Evolutionary conservation across 2,329 filamentous ascomycete species (phyloP), one percentile per base, ranked within the genome.

Genomic region (Zymoseptoria crescenta): DNA sequence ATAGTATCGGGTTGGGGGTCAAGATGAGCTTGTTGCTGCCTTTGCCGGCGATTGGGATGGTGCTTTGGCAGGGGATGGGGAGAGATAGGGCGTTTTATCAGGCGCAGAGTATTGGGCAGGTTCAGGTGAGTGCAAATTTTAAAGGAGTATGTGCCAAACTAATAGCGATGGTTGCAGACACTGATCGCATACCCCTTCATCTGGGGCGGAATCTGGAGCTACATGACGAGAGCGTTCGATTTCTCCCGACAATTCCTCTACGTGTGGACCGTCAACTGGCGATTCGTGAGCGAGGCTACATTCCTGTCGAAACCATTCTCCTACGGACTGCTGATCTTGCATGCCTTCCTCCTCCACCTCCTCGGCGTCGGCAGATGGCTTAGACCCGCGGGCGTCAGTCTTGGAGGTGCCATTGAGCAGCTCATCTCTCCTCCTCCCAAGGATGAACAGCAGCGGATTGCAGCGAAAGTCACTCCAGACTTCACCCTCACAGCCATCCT

Each of bases 261-360:
- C 80, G 91, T 93, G 75, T 99, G 94, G 94, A 99, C 94, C 0
- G 94, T 99, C 66, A 99, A 99, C 74, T 99, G 94, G 94, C 86
- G 92, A 56, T 97, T 97, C 72, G 76, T 96, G n/a, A 87, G 88
- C 16, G 91, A 96, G 74, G 83, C 88, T 6, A 74, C 77, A 0
- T 99, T 99, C 68, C 81, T 95, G 52, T 87, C 85, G 65, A 82
- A 77, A 60, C 72, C 76, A 1, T 95, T 96, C 71, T 84, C 91
- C 27, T 67, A 87, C 19, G 74, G 76, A 13, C 80, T 96, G 55
- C 79, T 96, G 27, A 79, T 74, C 1, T 70, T 83, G 57, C 91
- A 96, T 72, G 77, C 79, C 27, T 72, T 77, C 8, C 78, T 91
- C n/a, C 80, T 96, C 24, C 67, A 79, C 27, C 72, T 82, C 41